Base-by-base conservation (phyloP, 805 yeast genomes). In the Saccharomyces mikatae region DNA sequence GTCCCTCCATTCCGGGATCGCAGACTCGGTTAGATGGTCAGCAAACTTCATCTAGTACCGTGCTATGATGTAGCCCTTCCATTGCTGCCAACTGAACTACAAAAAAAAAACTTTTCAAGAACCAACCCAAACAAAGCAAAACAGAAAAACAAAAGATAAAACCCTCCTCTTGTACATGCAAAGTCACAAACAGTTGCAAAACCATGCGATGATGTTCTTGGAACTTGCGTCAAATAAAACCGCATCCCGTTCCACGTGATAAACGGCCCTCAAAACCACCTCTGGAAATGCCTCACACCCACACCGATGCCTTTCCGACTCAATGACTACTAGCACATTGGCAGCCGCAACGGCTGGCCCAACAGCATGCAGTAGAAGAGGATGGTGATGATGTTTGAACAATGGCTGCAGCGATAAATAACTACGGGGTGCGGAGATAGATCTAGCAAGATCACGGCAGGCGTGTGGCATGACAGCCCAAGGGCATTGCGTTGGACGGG, bases 1-100 rank as follows among this genome's bases (percentile, higher is more conserved):
- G 52, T 82, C 84, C 63, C 81, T 83, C 97, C 97, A 91, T 63
- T 87, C 96, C 4, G 97, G 96, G 54, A 87, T 86, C 13, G 77
- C 74, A n/a, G 83, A 82, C 31, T 82, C 84, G 47, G 73, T 75
- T 47, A 83, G 71, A 51, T 83, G 79, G 56, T 81, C 86, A n/a
- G 80, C 86, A 64, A 83, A 83, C 69, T 83, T 83, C 88, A 83
- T 83, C 36, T 31, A 5, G 17, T 31, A 31, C 46, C 17, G 17
- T 46, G 46, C 24, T 17, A 9, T 53, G 52, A 52, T 46, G 41
- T 21, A 47, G 32, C 21, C 50, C 41, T 24, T 41, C 22, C 24
- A 36, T 9, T n/a, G 24, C 44, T 36, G 44, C 24, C 11, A 36
- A 36, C 44, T n/a, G 4, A 36, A 36, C 6, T 31, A 31, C 13